Base-by-base conservation (phyloP, 305 asterid species). In the Andrographis paniculata region DNA sequence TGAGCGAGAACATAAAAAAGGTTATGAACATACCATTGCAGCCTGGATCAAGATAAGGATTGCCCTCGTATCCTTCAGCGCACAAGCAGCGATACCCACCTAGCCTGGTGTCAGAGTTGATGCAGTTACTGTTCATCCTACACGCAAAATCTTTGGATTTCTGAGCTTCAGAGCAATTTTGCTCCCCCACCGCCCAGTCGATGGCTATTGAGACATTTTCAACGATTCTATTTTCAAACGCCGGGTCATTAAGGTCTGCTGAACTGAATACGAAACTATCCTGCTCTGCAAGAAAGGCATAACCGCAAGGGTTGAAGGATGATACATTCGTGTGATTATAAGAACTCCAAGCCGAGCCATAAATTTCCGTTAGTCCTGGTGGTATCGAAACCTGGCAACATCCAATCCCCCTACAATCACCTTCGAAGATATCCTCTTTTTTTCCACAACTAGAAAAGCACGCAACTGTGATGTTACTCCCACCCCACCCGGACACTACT, bases 211-310 rank as follows among this genome's bases (percentile, higher is more conserved):
- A 65, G 15, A 70, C 75, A 51, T 20, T 61, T 4, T 48, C 49
- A 1, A 13, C 20, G 5, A 53, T 64, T 37, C 44, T n/a, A 10
- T 45, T 54, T 47, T 20, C 16, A 11, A 58, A 35, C 6, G 17
- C 46, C 7, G 37, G 22, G 31, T 61, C 68, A 7, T 15, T 20
- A 2, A 74, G 24, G 40, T 74, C 81, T 15, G 53, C 28, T 1
- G 60, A 23, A 1, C 36, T 19, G 35, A 73, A 69, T 0, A 9
- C 47, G 27, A 48, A 73, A 14, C 50, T 55, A 6, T 48, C 31
- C 11, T 61, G 56, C 42, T 80, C 86, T 9, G 70, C 86, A 10
- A 80, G 67, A 52, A 80, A 80, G 1, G 77, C 67, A 44, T 71
- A 70, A 1, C 73, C 64, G 44, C 86, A 77, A 1, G 65, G 63